These are phyloP conservation scores for Babjeviella inositovora DNA, from an alignment of 805 yeast species.

Conservation along the genomic window DNA sequence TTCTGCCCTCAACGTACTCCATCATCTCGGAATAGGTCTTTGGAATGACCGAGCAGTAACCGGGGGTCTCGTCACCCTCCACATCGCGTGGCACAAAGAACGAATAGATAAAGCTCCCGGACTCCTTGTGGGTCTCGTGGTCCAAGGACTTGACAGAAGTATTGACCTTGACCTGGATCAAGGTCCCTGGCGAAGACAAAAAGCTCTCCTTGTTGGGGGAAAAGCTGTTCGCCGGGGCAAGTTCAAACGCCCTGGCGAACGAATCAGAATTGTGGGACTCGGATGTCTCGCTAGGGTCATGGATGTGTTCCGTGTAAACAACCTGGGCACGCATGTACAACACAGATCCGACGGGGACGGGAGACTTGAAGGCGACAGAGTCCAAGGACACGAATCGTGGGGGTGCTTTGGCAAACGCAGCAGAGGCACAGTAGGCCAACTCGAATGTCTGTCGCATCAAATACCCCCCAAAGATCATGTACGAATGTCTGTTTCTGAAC, in stretches of 20 bases:
- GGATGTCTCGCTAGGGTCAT: constrained; percentile 13
- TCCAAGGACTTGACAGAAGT: constrained; percentile 61
- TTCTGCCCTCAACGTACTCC: constrained; percentile 77
- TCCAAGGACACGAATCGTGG: constrained; percentile 87
- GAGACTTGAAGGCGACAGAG: constrained; percentile 82
- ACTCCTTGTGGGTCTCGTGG: constrained; percentile 41
- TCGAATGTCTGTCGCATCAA: constrained; percentile 86
- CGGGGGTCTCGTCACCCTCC: constrained; percentile 24
- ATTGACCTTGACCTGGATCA: constrained; percentile 81
- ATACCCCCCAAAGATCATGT: constrained; percentile 93
- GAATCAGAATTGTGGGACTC: constrained; percentile 9
- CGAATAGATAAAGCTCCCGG: constrained; percentile 82
- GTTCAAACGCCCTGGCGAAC: constrained; percentile 24
- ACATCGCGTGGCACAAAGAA: constrained; percentile 64
- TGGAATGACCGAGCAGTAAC: constrained; percentile 69
- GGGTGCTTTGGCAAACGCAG: constrained; percentile 69
- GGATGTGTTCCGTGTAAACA: constrained; percentile 74
- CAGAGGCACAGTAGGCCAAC: constrained; percentile 85
- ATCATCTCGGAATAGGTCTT: constrained; percentile 86
- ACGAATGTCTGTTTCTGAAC: constrained; percentile 86
- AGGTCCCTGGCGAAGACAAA: constrained; percentile 65
- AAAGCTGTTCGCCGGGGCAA: constrained; percentile 40
- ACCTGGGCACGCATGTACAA: constrained; percentile 70
- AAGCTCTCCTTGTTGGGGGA: constrained; percentile 37
- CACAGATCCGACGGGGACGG: constrained; percentile 92